These are phyloP conservation scores for Macadamia tetraphylla DNA, from an alignment of 164 flowering plant species.

Conservation along the genomic window DNA sequence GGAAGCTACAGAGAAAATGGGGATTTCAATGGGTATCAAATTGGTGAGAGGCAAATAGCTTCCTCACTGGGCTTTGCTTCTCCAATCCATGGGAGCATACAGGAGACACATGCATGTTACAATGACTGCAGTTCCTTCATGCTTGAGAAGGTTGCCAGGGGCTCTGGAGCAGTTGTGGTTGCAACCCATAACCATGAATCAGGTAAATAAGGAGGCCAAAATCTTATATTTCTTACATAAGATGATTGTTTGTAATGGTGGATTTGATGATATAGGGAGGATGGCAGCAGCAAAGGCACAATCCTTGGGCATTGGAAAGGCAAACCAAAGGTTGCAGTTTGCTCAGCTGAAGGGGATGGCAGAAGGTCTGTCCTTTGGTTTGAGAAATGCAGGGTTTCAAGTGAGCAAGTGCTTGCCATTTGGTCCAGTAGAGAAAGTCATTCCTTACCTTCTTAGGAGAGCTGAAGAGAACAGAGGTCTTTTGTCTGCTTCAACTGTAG, in stretches of 20 bases:
- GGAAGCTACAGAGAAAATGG: conserved; percentile 57
- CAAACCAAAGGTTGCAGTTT: conserved; percentile 56
- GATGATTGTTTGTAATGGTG: neutral
- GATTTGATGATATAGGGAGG: conserved; percentile 33
- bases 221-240: neutral
- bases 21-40: conserved; percentile 66
- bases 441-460: conserved; percentile 83
- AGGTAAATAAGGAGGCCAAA: conserved; percentile 33
- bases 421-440: conserved; percentile 75
- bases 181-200: conserved; percentile 89
- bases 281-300: conserved; percentile 54
- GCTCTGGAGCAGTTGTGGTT: conserved; percentile 52
- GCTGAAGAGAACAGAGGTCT: conserved; percentile 93
- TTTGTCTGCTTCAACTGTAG: conserved; percentile 54
- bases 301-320: conserved; percentile 57
- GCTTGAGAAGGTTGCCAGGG: conserved; percentile 56
- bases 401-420: conserved; percentile 91
- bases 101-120: conserved; percentile 67
- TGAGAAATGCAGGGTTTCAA: conserved; percentile 75
- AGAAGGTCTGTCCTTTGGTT: conserved; percentile 63
- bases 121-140: conserved; percentile 59
- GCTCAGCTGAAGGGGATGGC: conserved; percentile 97
- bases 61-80: conserved; percentile 51
- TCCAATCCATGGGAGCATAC: conserved; percentile 65
- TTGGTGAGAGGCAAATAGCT: conserved; percentile 81